Evolutionary conservation across 345 rosid species (phyloP).

Genomic region (Sisymbrium altissimum): DNA sequence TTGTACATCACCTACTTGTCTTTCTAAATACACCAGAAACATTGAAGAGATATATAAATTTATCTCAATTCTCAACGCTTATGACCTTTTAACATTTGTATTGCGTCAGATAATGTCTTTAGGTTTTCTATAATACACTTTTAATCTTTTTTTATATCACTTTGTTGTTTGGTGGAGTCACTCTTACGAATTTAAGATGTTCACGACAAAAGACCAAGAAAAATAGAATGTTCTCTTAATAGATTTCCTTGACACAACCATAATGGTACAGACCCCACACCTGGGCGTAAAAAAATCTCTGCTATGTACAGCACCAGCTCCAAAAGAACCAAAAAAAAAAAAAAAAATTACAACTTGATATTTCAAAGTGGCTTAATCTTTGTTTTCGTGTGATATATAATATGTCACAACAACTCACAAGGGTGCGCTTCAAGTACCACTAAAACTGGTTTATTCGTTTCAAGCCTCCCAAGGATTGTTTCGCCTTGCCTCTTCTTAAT

Average conservation of each 20-base stretch:
- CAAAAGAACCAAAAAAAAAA: conserved; percentile 3
- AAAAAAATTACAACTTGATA: conserved; percentile 14
- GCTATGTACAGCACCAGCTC: conserved; percentile 24
- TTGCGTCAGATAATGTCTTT: conserved; percentile 6
- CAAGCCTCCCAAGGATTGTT: background rate
- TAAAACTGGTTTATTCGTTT: conserved; percentile 1
- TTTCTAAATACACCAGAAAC: conserved; percentile 12
- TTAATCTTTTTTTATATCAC: background rate
- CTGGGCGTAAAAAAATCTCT: conserved; percentile 13
- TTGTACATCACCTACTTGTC: conserved; percentile 18
- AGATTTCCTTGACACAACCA: conserved; percentile 19
- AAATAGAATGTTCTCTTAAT: conserved; percentile 9
- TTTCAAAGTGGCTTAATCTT: background rate
- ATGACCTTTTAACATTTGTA: conserved; percentile 11
- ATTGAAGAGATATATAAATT: background rate
- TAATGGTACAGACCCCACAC: conserved; percentile 22
- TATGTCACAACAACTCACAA: conserved; percentile 21
- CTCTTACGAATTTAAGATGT: background rate
- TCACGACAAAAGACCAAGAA: conserved; percentile 1
- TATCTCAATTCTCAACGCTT: background rate
- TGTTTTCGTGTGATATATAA: conserved; percentile 23
- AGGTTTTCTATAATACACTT: background rate
- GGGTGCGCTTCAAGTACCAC: conserved; percentile 15
- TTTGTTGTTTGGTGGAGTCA: background rate
- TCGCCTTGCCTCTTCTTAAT: background rate